These are phyloP conservation scores for Apiospora marii DNA, from an alignment of 2,329 filamentous ascomycete species.

Conservation along the genomic window DNA sequence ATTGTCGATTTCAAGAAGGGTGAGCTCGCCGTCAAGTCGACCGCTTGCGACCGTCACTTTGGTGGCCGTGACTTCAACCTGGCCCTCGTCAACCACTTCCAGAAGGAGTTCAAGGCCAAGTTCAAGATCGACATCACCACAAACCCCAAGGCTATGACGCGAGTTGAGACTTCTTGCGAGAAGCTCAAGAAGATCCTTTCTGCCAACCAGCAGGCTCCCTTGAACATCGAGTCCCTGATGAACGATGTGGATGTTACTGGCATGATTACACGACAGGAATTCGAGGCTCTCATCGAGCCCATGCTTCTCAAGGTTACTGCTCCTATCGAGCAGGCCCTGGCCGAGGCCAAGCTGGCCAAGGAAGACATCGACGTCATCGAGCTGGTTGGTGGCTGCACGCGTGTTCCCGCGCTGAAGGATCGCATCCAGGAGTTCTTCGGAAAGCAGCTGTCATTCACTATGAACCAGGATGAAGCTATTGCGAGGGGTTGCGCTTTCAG, in stretches of 20 bases:
- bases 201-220: conserved; percentile 88
- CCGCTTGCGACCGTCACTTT: conserved; percentile 93
- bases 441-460: conserved; percentile 91
- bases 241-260: conserved; percentile 92
- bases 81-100: conserved; percentile 92
- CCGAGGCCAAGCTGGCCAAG: conserved; percentile 88
- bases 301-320: conserved; percentile 75
- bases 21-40: conserved; percentile 92
- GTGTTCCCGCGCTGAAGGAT: conserved; percentile 92
- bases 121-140: conserved; percentile 95
- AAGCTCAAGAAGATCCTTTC: conserved; percentile 99
- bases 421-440: conserved; percentile 89
- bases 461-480: conserved; percentile 98
- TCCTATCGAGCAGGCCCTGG: conserved; percentile 89
- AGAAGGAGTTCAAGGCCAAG: conserved; percentile 95
- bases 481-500: conserved; percentile 96
- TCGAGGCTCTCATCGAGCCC: conserved; percentile 89
- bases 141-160: conserved; percentile 88
- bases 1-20: conserved; percentile 98
- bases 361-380: conserved; percentile 95
- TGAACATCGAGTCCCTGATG: conserved; percentile 99
- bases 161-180: conserved; percentile 88
- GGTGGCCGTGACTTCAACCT: conserved; percentile 98
- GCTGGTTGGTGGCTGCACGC: conserved; percentile 92
- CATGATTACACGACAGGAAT: conserved; percentile 91